Percentiles rank a stretch among this genome's conserved stretches.
These are phyloP conservation scores for Yamadazyma mexicana DNA, from an alignment of 1,139 yeast genomes.

Conservation along the genomic window DNA sequence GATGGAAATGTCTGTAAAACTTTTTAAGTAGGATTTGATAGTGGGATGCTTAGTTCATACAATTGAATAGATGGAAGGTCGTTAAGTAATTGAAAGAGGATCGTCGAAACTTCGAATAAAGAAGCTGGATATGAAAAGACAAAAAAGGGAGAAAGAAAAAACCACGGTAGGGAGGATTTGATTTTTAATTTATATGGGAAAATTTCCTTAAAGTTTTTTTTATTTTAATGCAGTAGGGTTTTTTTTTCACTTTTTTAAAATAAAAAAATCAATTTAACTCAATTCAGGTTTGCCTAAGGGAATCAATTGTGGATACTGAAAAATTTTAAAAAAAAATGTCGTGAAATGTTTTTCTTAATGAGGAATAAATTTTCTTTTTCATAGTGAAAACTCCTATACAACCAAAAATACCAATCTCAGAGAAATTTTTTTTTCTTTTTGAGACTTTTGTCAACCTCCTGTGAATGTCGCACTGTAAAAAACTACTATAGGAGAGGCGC, in stretches of 20 bases:
- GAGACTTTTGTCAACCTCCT: slow-evolving; percentile 1
- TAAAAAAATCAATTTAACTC: slow-evolving; percentile 2
- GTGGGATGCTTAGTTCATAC: background rate
- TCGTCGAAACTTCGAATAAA: background rate
- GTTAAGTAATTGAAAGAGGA: no score
- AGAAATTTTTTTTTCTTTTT: slow-evolving; percentile 1
- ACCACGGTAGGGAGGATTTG: background rate
- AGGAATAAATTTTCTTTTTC: background rate
- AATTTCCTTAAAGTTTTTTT: background rate
- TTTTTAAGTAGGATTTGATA: background rate
- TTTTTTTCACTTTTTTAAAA: background rate
- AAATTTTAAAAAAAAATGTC: background rate
- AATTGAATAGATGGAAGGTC: background rate
- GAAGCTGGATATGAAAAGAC: background rate
- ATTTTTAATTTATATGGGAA: background rate
- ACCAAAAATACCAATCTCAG: background rate
- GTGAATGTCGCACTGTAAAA: slow-evolving; percentile 3
- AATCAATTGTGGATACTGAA: background rate
- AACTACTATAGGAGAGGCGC: background rate
- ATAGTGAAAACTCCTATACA: background rate
- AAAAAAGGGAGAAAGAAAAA: background rate
- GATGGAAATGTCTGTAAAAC: no score
- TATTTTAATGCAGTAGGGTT: background rate
- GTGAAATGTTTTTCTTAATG: no score
- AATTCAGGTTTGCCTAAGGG: background rate